A percentile compares a stretch with the other conserved stretches of the same genome.
phyloP scores from a whole-genome alignment of 2,329 filamentous ascomycete genomes.

The Nothophaeocryptopus gaeumannii region DNA sequence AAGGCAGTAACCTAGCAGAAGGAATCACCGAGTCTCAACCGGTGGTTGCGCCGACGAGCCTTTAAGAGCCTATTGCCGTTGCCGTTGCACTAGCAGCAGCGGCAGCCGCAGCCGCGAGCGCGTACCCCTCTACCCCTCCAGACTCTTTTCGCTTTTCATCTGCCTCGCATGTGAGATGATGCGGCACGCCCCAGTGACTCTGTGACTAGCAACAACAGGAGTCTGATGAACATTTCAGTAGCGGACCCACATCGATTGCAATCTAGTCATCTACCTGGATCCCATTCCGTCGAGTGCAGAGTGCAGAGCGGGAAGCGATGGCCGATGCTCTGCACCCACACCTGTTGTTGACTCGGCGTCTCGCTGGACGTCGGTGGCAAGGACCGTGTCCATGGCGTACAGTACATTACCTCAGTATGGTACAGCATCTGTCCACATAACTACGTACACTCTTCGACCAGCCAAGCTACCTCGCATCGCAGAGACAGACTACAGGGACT shows the following conservation, averaged over 20 bases:
- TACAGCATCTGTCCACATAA: too few species aligned
- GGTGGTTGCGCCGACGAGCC: conserved; percentile 10
- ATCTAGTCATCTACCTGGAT: background rate
- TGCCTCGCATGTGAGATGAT: conserved; percentile 11
- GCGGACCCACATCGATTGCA: conserved; percentile 8
- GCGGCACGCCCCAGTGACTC: conserved; percentile 7
- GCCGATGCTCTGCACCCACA: background rate
- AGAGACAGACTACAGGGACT: background rate
- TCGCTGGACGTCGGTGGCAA: conserved; percentile 3
- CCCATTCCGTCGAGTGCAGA: too few species aligned
- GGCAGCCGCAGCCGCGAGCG: too few species aligned
- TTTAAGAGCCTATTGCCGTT: too few species aligned
- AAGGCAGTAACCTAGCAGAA: conserved; percentile 1
- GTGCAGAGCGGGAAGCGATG: conserved; percentile 1
- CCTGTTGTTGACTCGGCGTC: conserved; percentile 5
- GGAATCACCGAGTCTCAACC: conserved; percentile 14
- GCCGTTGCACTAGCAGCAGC: too few species aligned
- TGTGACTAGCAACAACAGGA: conserved; percentile 3
- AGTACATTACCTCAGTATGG: too few species aligned
- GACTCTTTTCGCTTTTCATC: conserved; percentile 3
- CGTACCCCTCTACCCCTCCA: too few species aligned
- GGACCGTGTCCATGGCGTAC: conserved; percentile 3
- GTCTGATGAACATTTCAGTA: conserved; percentile 13
- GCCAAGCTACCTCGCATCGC: too few species aligned
- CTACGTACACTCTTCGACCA: too few species aligned